Percentiles rank a stretch among this genome's conserved stretches.
phyloP scores from a whole-genome alignment of 768 basidiomycete species.

The Boletus sp. region DNA sequence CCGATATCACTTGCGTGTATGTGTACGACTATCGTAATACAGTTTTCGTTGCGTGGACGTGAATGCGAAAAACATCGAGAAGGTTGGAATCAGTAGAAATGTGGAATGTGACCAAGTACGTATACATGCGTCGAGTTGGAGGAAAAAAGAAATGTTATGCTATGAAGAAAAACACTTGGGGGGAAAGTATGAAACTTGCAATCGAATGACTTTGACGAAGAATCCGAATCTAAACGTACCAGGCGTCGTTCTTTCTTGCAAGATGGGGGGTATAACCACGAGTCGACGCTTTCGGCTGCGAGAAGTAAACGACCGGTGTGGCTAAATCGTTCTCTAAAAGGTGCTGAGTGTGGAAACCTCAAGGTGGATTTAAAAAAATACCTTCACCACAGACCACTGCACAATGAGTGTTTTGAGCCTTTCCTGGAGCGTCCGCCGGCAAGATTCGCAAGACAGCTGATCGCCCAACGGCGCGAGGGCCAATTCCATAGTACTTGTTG shows the following conservation, averaged over 20 bases:
- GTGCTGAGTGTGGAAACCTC: slow-evolving; percentile 5
- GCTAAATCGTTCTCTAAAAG: slow-evolving; percentile 54
- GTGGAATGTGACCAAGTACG: neutral
- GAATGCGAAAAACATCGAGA: neutral
- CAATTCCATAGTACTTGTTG: slow-evolving; percentile 66
- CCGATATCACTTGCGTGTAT: slow-evolving; percentile 12
- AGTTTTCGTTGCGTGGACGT: slow-evolving; percentile 4
- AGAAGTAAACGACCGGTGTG: neutral
- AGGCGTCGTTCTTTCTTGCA: neutral
- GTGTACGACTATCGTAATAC: slow-evolving; percentile 7
- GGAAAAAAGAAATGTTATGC: neutral
- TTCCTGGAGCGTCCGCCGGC: slow-evolving; percentile 57
- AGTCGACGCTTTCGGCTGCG: neutral
- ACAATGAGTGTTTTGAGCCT: slow-evolving; percentile 64
- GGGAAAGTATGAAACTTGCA: neutral
- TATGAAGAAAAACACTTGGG: neutral
- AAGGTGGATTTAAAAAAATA: slow-evolving; percentile 23
- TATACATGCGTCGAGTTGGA: slow-evolving; percentile 1
- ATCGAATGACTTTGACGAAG: neutral
- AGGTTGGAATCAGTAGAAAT: neutral
- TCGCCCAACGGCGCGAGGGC: slow-evolving; percentile 68
- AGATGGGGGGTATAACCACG: slow-evolving; percentile 3
- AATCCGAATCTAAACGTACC: neutral
- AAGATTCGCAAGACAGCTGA: slow-evolving; percentile 67
- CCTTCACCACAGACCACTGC: slow-evolving; percentile 81